phyloP scores from a whole-genome alignment of 2,329 filamentous ascomycete genomes.

The Hymenotorrendiella dingleyae region DNA sequence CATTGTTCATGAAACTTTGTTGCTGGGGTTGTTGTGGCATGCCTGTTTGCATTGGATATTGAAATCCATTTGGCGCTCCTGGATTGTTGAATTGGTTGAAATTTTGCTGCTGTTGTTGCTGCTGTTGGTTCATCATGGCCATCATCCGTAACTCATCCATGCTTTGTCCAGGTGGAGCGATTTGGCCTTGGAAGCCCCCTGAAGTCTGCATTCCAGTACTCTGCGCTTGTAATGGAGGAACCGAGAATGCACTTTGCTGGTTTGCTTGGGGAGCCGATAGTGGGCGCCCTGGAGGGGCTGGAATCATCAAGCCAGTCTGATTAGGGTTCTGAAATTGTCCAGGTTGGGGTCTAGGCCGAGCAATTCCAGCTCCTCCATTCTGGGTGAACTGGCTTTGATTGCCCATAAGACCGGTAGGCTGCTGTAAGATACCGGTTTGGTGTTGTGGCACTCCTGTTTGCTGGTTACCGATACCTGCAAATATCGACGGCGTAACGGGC shows the following conservation, averaged over 20 bases:
- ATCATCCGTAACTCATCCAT: conserved; percentile 66
- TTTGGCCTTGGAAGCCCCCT: conserved; percentile 48
- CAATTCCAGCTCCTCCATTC: conserved; percentile 28
- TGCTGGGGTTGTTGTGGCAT: conserved; percentile 20
- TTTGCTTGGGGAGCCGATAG: conserved; percentile 82
- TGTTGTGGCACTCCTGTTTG: conserved; percentile 37
- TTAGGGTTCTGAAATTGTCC: conserved; percentile 51
- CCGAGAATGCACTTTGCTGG: conserved; percentile 65
- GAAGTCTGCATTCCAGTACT: conserved; percentile 62
- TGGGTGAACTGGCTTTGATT: conserved; percentile 32
- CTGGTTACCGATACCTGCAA: conserved; percentile 43
- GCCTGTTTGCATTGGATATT: conserved; percentile 23
- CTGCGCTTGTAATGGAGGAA: conserved; percentile 74
- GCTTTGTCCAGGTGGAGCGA: conserved; percentile 71
- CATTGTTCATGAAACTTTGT: conserved; percentile 36
- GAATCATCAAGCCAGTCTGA: conserved; percentile 62
- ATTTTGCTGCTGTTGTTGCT: conserved; percentile 33
- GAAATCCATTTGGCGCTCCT: conserved; percentile 22
- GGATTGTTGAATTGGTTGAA: conserved; percentile 30
- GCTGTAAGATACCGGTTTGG: conserved; percentile 37
- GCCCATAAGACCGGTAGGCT: conserved; percentile 38
- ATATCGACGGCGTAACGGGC: conserved; percentile 55
- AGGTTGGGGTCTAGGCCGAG: conserved; percentile 67
- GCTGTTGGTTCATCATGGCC: conserved; percentile 51
- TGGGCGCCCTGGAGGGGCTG: conserved; percentile 70